These are phyloP conservation scores for Vitellaria paradoxa DNA, from an alignment of 179 eudicot species.

Conservation along the genomic window DNA sequence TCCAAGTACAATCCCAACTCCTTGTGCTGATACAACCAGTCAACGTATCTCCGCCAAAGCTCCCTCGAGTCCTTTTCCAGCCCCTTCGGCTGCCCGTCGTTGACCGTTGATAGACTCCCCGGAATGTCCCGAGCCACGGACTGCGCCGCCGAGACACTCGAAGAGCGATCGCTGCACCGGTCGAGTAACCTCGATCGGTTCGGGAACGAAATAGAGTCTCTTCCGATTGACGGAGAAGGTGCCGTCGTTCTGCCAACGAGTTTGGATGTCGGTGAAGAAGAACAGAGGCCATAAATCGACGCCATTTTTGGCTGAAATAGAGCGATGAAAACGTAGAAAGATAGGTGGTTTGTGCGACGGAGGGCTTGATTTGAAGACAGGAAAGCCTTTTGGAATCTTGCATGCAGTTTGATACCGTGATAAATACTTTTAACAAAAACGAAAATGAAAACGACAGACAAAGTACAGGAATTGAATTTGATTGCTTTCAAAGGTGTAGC, in stretches of 20 bases:
- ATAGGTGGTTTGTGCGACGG: too few relatives aligned
- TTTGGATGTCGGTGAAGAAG: slow-evolving; percentile 31
- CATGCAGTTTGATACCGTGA: too few relatives aligned
- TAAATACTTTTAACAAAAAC: too few relatives aligned
- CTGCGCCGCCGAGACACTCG: slow-evolving; percentile 15
- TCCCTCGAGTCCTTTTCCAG: slow-evolving; percentile 55
- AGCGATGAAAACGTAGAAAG: too few relatives aligned
- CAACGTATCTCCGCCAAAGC: slow-evolving; percentile 70
- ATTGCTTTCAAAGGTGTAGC: too few relatives aligned
- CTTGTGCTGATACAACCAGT: slow-evolving; percentile 95
- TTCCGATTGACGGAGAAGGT: slow-evolving; percentile 7
- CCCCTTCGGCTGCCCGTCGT: slow-evolving; percentile 14
- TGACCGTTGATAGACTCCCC: slow-evolving; percentile 11
- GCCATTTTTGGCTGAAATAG: slow-evolving; percentile 29
- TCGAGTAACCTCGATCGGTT: slow-evolving; percentile 16
- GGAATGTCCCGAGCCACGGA: slow-evolving; percentile 51
- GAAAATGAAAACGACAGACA: too few relatives aligned
- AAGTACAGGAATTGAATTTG: too few relatives aligned
- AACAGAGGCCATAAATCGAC: slow-evolving; percentile 44
- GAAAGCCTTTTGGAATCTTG: too few relatives aligned
- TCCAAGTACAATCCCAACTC: slow-evolving; percentile 85
- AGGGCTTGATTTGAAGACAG: too few relatives aligned
- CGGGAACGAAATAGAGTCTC: slow-evolving; percentile 22
- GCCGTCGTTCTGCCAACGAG: neutral
- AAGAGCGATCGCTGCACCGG: slow-evolving; percentile 15